A percentile compares a stretch with the other conserved stretches of the same genome.
These are phyloP conservation scores for Nakazawaea wyomingensis DNA, from an alignment of 805 yeast species.

Conservation along the genomic window DNA sequence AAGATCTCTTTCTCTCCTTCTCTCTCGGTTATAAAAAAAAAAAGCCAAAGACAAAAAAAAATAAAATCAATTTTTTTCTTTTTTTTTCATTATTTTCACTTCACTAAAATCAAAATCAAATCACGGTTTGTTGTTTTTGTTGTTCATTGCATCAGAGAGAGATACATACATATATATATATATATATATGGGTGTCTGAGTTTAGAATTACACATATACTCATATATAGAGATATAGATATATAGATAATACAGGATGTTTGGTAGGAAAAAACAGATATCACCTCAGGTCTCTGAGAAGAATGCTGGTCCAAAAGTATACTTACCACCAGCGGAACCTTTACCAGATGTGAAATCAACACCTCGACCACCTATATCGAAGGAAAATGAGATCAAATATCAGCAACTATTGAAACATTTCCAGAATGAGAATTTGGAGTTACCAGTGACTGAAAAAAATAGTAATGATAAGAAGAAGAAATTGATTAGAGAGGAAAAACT, in stretches of 20 bases:
- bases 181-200: no score
- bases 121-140: no score
- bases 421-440: constrained; percentile 43
- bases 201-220: no score
- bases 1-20: no score
- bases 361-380: constrained; percentile 31
- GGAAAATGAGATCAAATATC: constrained; percentile 57
- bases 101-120: no score
- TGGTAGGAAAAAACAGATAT: constrained; percentile 10
- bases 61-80: no score
- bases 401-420: constrained; percentile 60
- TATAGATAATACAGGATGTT: constrained; percentile 8
- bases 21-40: no score
- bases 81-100: no score
- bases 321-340: constrained; percentile 8
- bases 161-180: no score
- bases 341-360: constrained; percentile 4
- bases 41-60: no score
- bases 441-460: constrained; percentile 42
- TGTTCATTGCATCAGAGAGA: no score
- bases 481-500: constrained; percentile 60
- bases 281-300: constrained; percentile 5
- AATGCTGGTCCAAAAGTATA: constrained; percentile 10
- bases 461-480: constrained; percentile 29
- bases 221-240: no score